Conservation (phyloP, 202 grass and related monocot species). For the Panicum virgatum region DNA sequence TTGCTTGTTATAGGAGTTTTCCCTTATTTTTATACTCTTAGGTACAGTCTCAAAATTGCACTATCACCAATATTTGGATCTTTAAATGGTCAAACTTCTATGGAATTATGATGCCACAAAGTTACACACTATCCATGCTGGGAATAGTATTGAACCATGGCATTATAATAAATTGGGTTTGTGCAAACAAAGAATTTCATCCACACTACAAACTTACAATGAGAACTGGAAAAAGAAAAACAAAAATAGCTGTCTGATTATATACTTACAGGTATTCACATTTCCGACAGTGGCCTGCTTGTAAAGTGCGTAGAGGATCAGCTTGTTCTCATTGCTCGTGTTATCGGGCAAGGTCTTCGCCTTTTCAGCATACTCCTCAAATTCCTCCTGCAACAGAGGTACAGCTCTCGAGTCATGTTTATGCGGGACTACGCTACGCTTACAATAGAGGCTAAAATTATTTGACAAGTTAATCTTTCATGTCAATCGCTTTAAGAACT, state of each 20-base stretch:
- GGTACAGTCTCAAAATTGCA: background rate
- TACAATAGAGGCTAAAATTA: background rate
- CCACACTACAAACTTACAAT: background rate
- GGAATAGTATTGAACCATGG: background rate
- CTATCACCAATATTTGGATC: background rate
- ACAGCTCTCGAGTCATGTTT: background rate
- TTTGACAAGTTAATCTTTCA: background rate
- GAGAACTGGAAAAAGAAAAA: background rate
- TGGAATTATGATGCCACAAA: background rate
- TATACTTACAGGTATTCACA: constrained; percentile 58
- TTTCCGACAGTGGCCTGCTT: constrained; percentile 77
- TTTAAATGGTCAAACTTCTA: background rate
- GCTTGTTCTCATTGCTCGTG: constrained; percentile 56
- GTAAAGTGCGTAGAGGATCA: constrained; percentile 80
- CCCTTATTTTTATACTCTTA: background rate
- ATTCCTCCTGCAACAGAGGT: constrained; percentile 63
- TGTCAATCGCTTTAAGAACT: background rate
- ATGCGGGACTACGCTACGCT: no score
- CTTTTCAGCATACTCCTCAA: constrained; percentile 67
- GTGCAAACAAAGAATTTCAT: background rate
- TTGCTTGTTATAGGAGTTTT: background rate
- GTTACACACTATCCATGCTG: background rate
- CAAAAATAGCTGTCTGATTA: background rate
- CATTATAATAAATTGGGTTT: background rate
- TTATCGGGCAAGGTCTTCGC: constrained; percentile 68